These are phyloP conservation scores for Pseudogymnoascus sp. DNA, from an alignment of 2,329 filamentous ascomycete species.

Conservation along the genomic window DNA sequence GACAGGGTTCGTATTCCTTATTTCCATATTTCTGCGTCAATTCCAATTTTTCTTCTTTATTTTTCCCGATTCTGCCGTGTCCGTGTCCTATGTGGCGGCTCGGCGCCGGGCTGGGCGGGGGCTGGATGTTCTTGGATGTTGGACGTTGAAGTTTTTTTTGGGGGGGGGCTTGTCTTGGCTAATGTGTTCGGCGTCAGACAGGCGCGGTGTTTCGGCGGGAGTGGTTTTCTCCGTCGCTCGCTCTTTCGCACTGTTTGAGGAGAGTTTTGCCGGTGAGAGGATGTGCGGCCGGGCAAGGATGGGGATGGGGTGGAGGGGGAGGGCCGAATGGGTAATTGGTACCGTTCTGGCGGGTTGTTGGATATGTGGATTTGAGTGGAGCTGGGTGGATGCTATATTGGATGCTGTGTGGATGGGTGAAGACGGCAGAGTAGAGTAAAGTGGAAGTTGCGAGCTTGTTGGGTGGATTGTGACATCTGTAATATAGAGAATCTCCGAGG, in stretches of 20 bases:
- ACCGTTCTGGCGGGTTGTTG: not conserved
- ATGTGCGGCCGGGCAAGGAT: not conserved
- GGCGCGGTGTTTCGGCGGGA: not conserved
- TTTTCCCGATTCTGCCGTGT: not conserved
- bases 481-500: not conserved
- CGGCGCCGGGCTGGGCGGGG: not conserved
- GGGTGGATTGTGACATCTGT: slow-evolving; percentile 1
- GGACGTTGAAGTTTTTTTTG: not conserved
- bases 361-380: not conserved
- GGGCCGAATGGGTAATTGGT: not conserved
- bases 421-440: not conserved
- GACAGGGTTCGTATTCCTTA: not conserved
- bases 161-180: not conserved
- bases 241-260: not conserved
- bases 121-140: not conserved
- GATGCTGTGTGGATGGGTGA: not conserved
- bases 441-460: not conserved
- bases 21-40: not conserved
- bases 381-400: not conserved
- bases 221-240: not conserved
- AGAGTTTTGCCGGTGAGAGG: not conserved
- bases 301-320: not conserved
- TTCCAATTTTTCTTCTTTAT: not conserved
- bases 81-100: not conserved
- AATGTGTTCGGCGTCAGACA: not conserved